Base-by-base conservation (phyloP, 2,329 filamentous ascomycete genomes). In the Metarhizium robertsii region DNA sequence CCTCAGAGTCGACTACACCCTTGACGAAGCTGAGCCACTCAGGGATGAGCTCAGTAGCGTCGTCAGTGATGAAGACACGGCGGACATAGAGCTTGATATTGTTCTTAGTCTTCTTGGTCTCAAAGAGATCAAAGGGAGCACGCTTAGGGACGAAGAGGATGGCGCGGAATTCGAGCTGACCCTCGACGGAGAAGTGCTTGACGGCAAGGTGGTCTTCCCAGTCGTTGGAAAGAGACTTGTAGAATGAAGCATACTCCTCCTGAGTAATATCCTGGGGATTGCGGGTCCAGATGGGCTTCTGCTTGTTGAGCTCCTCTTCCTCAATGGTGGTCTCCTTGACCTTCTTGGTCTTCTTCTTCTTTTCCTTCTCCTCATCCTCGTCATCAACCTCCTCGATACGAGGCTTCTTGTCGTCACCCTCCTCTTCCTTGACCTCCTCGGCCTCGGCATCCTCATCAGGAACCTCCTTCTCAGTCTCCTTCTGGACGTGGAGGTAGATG, bases 81-180 rank as follows among this genome's bases (percentile, higher is more conserved):
- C 94, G 92, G 71, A 99, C 94, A 80, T 99, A 99, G 68, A 99
- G 87, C 88, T 99, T 99, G 86, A 99, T 97, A 88, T 99, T 99
- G 89, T 97, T 99, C 91, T 99, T 99, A 73, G 92, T 96, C 88
- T 96, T 96, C 90, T 99, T 99, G 74, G 92, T 96, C 88, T 99
- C 94, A 75, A 99, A 99, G 61, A 99, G 89, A 72, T 99, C 94
- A 76, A 99, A 99, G 68, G 94, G 94, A 76, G 94, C 94, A 70
- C 94, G 92, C 90, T 99, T 97, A 74, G 94, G 94, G 55, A 99
- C 92, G 82, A 95, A 99, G 73, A 99, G 91, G 77, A 99, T 96
- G 65, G 94, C 94, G 64, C 92, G 92, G 91, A 99, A 99, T 81
- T 99, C 94, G 65, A 99, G 92, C 83, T 97, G 94, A 86, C 94